Percentiles rank a stretch among this genome's conserved stretches.
These are phyloP conservation scores for Tetragonia tetragonoides DNA, from an alignment of 148 eudicot species.

Conservation along the genomic window DNA sequence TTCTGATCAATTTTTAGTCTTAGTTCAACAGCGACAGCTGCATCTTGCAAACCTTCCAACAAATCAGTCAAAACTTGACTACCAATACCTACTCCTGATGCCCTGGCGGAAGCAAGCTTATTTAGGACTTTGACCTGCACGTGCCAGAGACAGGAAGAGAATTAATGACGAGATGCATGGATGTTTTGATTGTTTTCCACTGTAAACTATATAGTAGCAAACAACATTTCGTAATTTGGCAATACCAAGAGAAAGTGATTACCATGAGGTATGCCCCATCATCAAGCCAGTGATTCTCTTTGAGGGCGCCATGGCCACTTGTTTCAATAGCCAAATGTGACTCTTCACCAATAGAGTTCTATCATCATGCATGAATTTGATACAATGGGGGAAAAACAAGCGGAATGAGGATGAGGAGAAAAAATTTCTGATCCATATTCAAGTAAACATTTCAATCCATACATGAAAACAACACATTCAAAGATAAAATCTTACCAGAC, in stretches of 20 bases:
- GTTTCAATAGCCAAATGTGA: conserved; percentile 98
- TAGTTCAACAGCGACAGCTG: conserved; percentile 71
- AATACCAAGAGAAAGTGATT: conserved; percentile 16
- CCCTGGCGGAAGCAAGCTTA: conserved; percentile 92
- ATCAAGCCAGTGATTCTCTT: conserved; percentile 99
- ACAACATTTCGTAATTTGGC: neutral
- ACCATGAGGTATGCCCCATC: conserved; percentile 99
- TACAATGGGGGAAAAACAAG: neutral
- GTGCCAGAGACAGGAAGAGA: conserved; percentile 10
- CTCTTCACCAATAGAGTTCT: conserved; percentile 89
- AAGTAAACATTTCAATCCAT: neutral
- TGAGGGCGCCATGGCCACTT: conserved; percentile 98
- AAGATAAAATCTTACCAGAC: conserved; percentile 53
- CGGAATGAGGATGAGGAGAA: neutral
- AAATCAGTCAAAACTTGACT: conserved; percentile 90
- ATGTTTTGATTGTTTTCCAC: neutral
- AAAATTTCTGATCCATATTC: too few species aligned
- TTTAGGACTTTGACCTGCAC: conserved; percentile 85
- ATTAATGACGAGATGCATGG: neutral
- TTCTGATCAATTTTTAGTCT: conserved; percentile 79
- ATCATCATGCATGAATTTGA: neutral
- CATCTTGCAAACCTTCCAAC: conserved; percentile 82
- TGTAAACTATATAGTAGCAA: neutral
- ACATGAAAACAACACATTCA: neutral
- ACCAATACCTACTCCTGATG: conserved; percentile 63